A percentile compares a stretch with the other conserved stretches of the same genome.
Evolutionary conservation across 169 alveolate species (phyloP).

Genomic region (Plasmodium inui): DNA sequence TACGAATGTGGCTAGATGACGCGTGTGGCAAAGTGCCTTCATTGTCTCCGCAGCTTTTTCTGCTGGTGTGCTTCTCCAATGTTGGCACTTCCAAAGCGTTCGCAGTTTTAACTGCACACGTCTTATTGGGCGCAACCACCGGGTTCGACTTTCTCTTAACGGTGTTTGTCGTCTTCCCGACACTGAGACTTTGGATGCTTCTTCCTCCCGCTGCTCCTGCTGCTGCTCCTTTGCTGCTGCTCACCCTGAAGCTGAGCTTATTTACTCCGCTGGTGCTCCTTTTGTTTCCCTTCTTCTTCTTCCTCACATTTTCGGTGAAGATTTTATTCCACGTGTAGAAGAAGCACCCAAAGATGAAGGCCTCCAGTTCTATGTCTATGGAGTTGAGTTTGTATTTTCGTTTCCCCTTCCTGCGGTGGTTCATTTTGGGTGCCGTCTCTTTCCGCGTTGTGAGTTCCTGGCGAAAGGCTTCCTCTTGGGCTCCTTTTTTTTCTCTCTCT

Average conservation of each 20-base stretch:
- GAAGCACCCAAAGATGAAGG: conserved; percentile 72
- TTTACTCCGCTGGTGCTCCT: neutral
- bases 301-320: conserved; percentile 13
- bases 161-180: neutral
- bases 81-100: neutral
- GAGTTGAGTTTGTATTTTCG: conserved; percentile 49
- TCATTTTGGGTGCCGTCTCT: neutral
- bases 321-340: conserved; percentile 66
- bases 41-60: neutral
- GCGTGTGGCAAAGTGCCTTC: neutral
- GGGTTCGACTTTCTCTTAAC: neutral
- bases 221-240: neutral
- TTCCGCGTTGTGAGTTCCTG: neutral
- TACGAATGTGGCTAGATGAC: neutral
- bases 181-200: neutral
- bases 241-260: neutral
- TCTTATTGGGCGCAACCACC: neutral
- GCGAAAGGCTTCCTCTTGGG: neutral
- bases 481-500: neutral
- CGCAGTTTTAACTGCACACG: neutral
- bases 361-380: conserved; percentile 70
- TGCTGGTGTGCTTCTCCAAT: neutral
- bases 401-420: conserved; percentile 1
- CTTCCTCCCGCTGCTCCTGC: neutral
- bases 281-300: conserved; percentile 3